Percentiles rank a stretch among this genome's conserved stretches.
Conservation (phyloP, 768 basidiomycete genomes). For the Dioszegia hungarica region DNA sequence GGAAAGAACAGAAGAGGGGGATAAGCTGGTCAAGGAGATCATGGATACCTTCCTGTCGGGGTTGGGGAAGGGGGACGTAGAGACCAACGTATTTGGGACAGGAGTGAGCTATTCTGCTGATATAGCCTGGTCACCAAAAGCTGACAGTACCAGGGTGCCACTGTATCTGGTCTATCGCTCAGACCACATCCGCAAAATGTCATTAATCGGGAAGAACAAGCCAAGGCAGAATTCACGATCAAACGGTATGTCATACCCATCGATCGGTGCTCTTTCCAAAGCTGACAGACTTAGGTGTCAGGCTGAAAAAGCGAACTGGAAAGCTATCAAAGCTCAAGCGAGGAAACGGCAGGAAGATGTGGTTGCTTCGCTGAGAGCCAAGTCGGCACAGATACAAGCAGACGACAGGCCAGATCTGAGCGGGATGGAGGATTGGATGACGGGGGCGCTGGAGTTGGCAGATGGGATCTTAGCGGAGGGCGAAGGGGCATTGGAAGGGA, state of each 20-base stretch:
- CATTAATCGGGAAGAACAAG: conserved; percentile 32
- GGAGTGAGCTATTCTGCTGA: background rate
- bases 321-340: conserved; percentile 16
- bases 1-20: conserved; percentile 36
- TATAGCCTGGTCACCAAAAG: background rate
- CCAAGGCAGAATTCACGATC: conserved; percentile 24
- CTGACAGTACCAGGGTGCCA: background rate
- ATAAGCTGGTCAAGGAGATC: conserved; percentile 38
- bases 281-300: conserved; percentile 21
- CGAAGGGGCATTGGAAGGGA: conserved; percentile 28
- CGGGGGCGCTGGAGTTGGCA: conserved; percentile 48
- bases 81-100: conserved; percentile 42
- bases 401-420: conserved; percentile 17
- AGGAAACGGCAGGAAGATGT: conserved; percentile 30
- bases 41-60: conserved; percentile 41
- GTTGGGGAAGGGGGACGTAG: conserved; percentile 37
- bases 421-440: conserved; percentile 33
- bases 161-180: conserved; percentile 16
- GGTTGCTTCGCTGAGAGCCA: conserved; percentile 15
- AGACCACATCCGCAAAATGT: conserved; percentile 43
- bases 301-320: conserved; percentile 35
- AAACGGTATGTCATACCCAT: conserved; percentile 40
- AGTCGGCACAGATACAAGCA: background rate
- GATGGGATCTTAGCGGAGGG: conserved; percentile 35
- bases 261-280: background rate